Conservation (phyloP, 2,329 filamentous ascomycete genomes). For the Colletotrichum navitas region DNA sequence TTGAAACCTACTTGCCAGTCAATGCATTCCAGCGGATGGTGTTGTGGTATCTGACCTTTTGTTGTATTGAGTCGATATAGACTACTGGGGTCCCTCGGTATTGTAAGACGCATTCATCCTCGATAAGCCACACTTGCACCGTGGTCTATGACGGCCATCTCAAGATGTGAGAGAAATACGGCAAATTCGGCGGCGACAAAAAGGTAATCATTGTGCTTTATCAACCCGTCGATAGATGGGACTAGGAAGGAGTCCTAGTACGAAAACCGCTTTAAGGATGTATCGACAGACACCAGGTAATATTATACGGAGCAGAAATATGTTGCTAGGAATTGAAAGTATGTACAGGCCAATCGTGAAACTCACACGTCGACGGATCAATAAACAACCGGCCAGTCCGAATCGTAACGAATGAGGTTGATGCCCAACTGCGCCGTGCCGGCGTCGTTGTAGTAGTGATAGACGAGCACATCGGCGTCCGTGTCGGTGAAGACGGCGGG, state of each 20-base stretch:
- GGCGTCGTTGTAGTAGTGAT: conserved; percentile 49
- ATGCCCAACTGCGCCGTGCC: conserved; percentile 48
- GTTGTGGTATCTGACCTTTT: too few relatives aligned
- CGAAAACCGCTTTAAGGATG: background rate
- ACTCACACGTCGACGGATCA: conserved; percentile 15
- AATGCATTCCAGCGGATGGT: too few relatives aligned
- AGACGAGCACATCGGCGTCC: conserved; percentile 50
- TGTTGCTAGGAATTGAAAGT: background rate
- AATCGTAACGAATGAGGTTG: conserved; percentile 49
- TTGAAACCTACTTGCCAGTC: too few relatives aligned
- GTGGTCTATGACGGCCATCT: too few relatives aligned
- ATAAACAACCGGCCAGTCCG: conserved; percentile 50
- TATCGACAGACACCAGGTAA: background rate
- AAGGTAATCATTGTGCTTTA: background rate
- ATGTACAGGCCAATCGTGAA: background rate
- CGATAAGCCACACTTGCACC: too few relatives aligned
- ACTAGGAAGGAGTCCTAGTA: accelerated
- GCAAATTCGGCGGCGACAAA: background rate
- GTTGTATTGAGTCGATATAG: too few relatives aligned
- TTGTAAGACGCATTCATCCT: too few relatives aligned
- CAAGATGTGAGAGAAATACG: background rate
- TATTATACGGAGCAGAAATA: background rate
- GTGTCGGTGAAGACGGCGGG: conserved; percentile 50
- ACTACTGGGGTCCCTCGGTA: too few relatives aligned
- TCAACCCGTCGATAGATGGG: background rate